Evolutionary conservation across 306 rosid genomes (phyloP), one percentile per base, ranked within the genome.

Genomic region (Quercus engelmannii): DNA sequence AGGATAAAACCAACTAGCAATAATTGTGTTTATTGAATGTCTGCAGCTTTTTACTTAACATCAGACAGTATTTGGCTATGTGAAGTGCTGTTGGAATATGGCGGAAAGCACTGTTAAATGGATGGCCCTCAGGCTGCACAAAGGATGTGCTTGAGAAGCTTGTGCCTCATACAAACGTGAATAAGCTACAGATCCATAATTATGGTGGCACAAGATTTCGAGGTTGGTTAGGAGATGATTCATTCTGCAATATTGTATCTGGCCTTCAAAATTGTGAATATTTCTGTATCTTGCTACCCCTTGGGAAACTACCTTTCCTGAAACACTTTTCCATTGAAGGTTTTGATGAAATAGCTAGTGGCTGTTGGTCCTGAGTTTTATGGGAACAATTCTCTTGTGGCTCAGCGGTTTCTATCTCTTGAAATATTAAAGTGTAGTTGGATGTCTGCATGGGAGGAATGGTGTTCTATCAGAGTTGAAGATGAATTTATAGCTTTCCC

Each of bases 361-460:
- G 43, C 3, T 20, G 51, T 77, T 2, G 81, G 81, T 38, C 19
- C 69, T 23, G 49, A 38, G 81, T 78, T 69, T 78, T 78, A 56
- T 23, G 55, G 38, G 8, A 52, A 33, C 2, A 23, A 26, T 33
- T 77, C 74, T 59, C 41, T 31, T 56, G 23, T 0, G 18, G 11
- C 30, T 28, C 51, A 33, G 71, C 4, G 21, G 5, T 74, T 74
- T 33, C 55, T 5, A 1, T 56, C 55, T 35, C 33, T 74, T 2
- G 30, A 74, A 74, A 11, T 11, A 2, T 3, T 74, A 30, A 23
- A 20, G 51, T 56, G 57, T 56, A 14, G 63, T 5, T n/a, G 63
- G 17, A 55, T 74, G 77, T n/a, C 52, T 10, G 21, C 21, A 5
- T 74, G 68, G 55, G 51, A 56, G 14, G 31, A 74, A 55, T 77